Conservation (phyloP, 176 grass and related monocot species). For the Ampelocalamus luodianensis region DNA sequence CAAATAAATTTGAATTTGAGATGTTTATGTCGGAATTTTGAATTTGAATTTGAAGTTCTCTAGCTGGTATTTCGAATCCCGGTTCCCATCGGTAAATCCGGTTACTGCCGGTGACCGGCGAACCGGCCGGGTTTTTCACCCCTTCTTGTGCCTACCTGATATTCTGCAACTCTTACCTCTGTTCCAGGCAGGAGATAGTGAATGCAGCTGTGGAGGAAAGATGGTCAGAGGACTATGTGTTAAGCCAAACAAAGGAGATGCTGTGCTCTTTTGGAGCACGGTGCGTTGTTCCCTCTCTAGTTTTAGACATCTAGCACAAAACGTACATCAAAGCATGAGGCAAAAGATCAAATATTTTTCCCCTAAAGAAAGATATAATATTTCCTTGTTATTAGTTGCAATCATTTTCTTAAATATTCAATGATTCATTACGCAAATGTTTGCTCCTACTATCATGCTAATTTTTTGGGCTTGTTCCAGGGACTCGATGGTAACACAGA, state of each 20-base stretch:
- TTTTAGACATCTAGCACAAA: background rate
- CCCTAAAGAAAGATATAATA: background rate
- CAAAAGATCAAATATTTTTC: too few species aligned
- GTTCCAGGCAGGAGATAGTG: constrained; percentile 67
- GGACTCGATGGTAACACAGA: constrained; percentile 75
- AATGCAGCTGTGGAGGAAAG: constrained; percentile 86
- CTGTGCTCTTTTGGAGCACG: constrained; percentile 96
- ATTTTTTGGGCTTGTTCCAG: constrained; percentile 42
- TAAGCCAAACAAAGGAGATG: constrained; percentile 94
- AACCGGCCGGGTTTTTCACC: too few species aligned
- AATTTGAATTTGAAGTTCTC: too few species aligned
- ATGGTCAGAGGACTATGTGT: constrained; percentile 71
- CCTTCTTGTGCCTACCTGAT: background rate
- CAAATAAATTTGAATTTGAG: too few species aligned
- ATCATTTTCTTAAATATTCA: background rate
- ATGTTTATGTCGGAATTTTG: too few species aligned
- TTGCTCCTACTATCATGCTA: background rate
- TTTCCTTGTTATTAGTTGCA: background rate
- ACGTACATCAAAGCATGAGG: too few species aligned
- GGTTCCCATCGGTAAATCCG: too few species aligned
- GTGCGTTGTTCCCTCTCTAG: constrained; percentile 39
- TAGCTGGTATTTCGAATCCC: too few species aligned
- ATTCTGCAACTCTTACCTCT: background rate
- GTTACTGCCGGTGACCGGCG: too few species aligned
- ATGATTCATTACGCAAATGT: background rate